Conservation (phyloP, 2,329 filamentous ascomycete genomes). For the Daldinia sp. region DNA sequence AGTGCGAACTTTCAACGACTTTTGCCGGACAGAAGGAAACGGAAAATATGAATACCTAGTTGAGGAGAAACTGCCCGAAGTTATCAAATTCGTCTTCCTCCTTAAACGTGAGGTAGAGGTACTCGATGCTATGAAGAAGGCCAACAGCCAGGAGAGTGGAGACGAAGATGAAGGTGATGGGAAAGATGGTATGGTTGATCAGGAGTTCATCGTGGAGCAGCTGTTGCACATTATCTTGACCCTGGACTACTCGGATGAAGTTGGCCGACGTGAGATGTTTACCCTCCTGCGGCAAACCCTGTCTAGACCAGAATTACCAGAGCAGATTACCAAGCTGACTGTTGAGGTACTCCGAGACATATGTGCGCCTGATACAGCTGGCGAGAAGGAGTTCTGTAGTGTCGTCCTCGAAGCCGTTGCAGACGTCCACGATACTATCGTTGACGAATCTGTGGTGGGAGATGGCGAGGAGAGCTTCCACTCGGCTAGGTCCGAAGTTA, state of each 20-base stretch:
- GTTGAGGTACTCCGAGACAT: slow-evolving; percentile 84
- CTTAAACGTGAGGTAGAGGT: slow-evolving; percentile 80
- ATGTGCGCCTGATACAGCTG: slow-evolving; percentile 76
- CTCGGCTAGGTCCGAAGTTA: slow-evolving; percentile 87
- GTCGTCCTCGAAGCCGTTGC: slow-evolving; percentile 92
- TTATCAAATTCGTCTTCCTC: slow-evolving; percentile 88
- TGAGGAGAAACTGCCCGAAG: slow-evolving; percentile 94
- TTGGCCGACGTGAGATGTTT: slow-evolving; percentile 96
- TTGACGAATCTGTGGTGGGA: slow-evolving; percentile 67
- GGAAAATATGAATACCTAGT: slow-evolving; percentile 77
- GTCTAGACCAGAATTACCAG: slow-evolving; percentile 85
- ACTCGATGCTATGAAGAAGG: slow-evolving; percentile 68
- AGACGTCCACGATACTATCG: slow-evolving; percentile 94
- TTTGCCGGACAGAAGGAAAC: slow-evolving; percentile 78
- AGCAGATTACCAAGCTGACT: slow-evolving; percentile 89
- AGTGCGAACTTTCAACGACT: slow-evolving; percentile 92
- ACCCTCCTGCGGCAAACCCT: slow-evolving; percentile 85
- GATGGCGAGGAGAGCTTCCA: slow-evolving; percentile 85
- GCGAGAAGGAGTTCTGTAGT: slow-evolving; percentile 84
- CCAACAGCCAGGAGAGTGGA: slow-evolving; percentile 61
- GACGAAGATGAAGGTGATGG: slow-evolving; percentile 76
- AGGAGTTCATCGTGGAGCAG: slow-evolving; percentile 96
- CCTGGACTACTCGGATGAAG: slow-evolving; percentile 96
- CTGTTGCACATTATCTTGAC: slow-evolving; percentile 90
- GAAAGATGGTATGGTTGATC: slow-evolving; percentile 84